Base-by-base conservation (phyloP, 1,139 yeast genomes). In the Kurtzmaniella quercitrusa region DNA sequence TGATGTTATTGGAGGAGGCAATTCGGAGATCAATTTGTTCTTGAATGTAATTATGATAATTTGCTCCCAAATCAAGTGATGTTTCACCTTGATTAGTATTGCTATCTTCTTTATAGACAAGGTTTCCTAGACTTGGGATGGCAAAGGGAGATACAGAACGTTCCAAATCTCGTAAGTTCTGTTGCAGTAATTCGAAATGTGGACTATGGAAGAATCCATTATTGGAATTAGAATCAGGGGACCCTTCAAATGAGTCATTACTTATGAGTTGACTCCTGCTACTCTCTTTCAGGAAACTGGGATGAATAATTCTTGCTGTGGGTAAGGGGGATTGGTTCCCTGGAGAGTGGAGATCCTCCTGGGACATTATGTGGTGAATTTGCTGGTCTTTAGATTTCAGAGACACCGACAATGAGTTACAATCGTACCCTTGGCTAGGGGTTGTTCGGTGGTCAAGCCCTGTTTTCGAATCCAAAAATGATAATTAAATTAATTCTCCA, bases 1-100 rank as follows among this genome's bases (percentile, higher is more conserved):
- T 83, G 4, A 89, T 89, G 52, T 83, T 85, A 49, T 78, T 76
- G 11, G 82, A 75, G 16, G 86, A 79, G 1, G 91, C 91, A 25
- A 70, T 52, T 16, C 72, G 59, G 29, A 76, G 58, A 48, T 75
- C 81, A n/a, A 71, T 59, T 50, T 70, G 74, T 41, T 70, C 78
- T 43, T 69, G 74, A n/a, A 68, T 55, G 18, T 48, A 45, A 21
- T 46, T 46, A n/a, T 46, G 48, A 37, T 40, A 43, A 38, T 43
- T 45, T 10, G 47, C 48, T 7, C 41, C 43, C 10, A 33, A 34
- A 9, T 38, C 12, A 7, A 25, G 18, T 2, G 44, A 11, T 41
- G 43, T n/a, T 18, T 27, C 34, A 16, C 12, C 17, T 18, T n/a
- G 36, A 10, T 27, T 21, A 27, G 7, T n/a, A 14, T 7, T 11